Percentiles rank a stretch among this genome's conserved stretches.
Conservation (phyloP, 2,329 filamentous ascomycete species). For the Nemania sp. region DNA sequence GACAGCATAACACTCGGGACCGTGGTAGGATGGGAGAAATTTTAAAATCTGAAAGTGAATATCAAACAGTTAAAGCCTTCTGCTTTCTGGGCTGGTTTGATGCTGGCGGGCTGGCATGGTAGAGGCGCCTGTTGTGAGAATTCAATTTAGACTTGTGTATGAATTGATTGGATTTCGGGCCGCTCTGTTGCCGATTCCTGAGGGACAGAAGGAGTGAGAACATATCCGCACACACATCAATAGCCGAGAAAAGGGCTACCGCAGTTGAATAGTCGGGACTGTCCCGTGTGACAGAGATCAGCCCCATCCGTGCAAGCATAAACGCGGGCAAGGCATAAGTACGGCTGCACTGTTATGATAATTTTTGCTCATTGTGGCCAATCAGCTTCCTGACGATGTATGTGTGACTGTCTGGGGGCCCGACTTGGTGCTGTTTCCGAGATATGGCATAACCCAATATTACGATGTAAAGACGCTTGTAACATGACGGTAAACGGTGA, state of each 20-base stretch:
- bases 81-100: conserved; percentile 1
- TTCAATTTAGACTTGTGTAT: not conserved
- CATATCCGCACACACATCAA: conserved; percentile 2
- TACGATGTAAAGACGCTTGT: too few relatives aligned
- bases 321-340: conserved; percentile 20
- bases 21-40: conserved; percentile 23
- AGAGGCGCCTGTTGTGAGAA: not conserved
- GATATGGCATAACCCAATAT: not conserved
- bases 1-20: too few relatives aligned
- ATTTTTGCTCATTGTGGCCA: conserved; percentile 6
- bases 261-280: conserved; percentile 23
- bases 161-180: conserved; percentile 2
- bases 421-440: not conserved
- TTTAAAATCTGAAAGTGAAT: conserved; percentile 23
- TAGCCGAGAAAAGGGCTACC: conserved; percentile 4
- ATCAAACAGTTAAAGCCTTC: conserved; percentile 18
- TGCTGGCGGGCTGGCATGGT: conserved; percentile 8
- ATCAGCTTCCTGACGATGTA: too few relatives aligned
- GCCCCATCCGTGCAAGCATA: conserved; percentile 19
- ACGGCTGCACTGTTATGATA: conserved; percentile 1
- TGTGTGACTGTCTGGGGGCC: conserved; percentile 23
- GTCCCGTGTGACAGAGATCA: conserved; percentile 19
- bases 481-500: too few relatives aligned
- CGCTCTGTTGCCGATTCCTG: not conserved
- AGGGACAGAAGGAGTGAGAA: not conserved